Evolutionary conservation across 768 basidiomycete species (phyloP).

Genomic region (Pleurotus eryngii): DNA sequence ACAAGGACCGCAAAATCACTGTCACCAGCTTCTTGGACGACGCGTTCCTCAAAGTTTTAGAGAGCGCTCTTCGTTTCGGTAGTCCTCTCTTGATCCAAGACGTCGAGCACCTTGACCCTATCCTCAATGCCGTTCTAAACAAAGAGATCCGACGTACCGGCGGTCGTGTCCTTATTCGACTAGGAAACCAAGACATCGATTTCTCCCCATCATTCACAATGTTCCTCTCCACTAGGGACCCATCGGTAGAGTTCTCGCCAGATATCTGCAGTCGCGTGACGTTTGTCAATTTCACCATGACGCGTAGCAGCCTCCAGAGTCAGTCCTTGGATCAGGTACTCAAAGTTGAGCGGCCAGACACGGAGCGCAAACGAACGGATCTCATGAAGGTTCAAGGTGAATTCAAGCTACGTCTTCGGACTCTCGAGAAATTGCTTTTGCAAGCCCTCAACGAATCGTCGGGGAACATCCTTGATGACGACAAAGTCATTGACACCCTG

Average conservation of each 20-base stretch:
- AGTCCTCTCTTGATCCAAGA: slow-evolving; percentile 97
- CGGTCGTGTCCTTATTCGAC: slow-evolving; percentile 93
- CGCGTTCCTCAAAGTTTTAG: slow-evolving; percentile 96
- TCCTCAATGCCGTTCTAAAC: slow-evolving; percentile 95
- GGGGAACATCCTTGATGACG: slow-evolving; percentile 97
- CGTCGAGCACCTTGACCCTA: slow-evolving; percentile 96
- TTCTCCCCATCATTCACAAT: slow-evolving; percentile 99
- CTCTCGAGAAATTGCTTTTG: slow-evolving; percentile 87
- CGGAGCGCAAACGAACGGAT: slow-evolving; percentile 92
- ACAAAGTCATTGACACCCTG: slow-evolving; percentile 95
- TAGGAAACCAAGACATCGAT: slow-evolving; percentile 98
- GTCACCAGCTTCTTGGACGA: slow-evolving; percentile 99
- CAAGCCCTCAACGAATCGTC: slow-evolving; percentile 95
- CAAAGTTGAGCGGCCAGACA: slow-evolving; percentile 95
- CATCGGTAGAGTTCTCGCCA: slow-evolving; percentile 95
- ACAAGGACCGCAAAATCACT: slow-evolving; percentile 94
- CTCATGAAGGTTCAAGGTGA: slow-evolving; percentile 98
- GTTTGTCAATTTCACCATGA: slow-evolving; percentile 98
- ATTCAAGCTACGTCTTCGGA: slow-evolving; percentile 88
- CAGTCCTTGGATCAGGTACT: slow-evolving; percentile 97
- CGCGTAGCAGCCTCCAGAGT: slow-evolving; percentile 95
- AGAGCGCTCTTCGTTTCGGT: slow-evolving; percentile 98
- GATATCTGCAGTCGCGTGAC: slow-evolving; percentile 98
- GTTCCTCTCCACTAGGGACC: slow-evolving; percentile 97
- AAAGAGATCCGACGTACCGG: slow-evolving; percentile 94